Conservation (phyloP, 2,329 filamentous ascomycete species). For the Phyllosticta ampelicida region DNA sequence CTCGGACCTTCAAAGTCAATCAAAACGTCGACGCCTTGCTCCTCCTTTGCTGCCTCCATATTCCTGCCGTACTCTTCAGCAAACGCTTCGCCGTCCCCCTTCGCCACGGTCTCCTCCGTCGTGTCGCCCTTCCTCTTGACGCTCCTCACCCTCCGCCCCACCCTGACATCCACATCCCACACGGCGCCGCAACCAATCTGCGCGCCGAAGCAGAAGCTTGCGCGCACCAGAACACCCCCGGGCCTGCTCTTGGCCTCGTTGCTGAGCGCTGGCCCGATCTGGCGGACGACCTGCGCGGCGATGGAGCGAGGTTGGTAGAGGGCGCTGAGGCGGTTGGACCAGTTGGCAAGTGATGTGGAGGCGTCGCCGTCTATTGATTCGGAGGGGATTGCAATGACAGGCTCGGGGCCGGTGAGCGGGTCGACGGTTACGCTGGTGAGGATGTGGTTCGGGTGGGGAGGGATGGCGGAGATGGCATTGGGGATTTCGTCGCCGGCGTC, state of each 20-base stretch:
- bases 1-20: slow-evolving; percentile 33
- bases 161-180: slow-evolving; percentile 35
- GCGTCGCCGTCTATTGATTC: background rate
- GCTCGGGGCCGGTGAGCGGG: slow-evolving; percentile 19
- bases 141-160: slow-evolving; percentile 22
- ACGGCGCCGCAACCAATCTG: slow-evolving; percentile 26
- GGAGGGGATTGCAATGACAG: slow-evolving; percentile 9
- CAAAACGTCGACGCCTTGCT: slow-evolving; percentile 22
- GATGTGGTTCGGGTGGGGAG: background rate
- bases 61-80: background rate
- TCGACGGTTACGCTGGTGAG: slow-evolving; percentile 13
- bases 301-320: slow-evolving; percentile 31
- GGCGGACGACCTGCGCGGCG: slow-evolving; percentile 29
- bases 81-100: slow-evolving; percentile 12
- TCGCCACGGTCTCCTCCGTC: no score
- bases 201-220: slow-evolving; percentile 34
- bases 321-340: slow-evolving; percentile 31
- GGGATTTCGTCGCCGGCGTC: slow-evolving; percentile 13
- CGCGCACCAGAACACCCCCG: slow-evolving; percentile 34
- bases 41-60: background rate
- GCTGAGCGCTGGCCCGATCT: slow-evolving; percentile 32
- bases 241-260: slow-evolving; percentile 28
- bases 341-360: slow-evolving; percentile 20
- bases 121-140: no score
- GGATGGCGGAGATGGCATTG: background rate